phyloP scores from a whole-genome alignment of 2,329 filamentous ascomycete genomes.

The Sclerotinia nivalis region DNA sequence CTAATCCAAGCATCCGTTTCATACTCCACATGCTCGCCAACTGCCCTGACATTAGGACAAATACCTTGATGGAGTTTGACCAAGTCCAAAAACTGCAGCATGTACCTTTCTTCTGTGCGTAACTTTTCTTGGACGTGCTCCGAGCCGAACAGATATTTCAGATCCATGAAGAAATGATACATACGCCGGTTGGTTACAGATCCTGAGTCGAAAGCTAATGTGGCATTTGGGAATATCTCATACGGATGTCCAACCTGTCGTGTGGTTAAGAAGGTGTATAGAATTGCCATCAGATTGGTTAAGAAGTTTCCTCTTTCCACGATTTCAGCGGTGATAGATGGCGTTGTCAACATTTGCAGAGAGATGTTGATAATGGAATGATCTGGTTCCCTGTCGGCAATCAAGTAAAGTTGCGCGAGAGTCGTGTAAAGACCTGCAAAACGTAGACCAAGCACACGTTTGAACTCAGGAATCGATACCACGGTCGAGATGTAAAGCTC shows the following conservation, averaged over 20 bases:
- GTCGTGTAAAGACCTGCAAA: constrained; percentile 94
- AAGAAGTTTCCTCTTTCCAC: constrained; percentile 95
- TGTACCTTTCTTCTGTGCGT: constrained; percentile 79
- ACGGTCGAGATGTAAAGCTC: constrained; percentile 96
- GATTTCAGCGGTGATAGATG: constrained; percentile 93
- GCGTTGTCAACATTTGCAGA: constrained; percentile 92
- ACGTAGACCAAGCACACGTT: constrained; percentile 86
- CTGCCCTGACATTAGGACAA: constrained; percentile 86
- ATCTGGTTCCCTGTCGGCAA: constrained; percentile 93
- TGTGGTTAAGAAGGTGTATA: constrained; percentile 96
- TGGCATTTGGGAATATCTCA: constrained; percentile 82
- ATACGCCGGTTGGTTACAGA: constrained; percentile 93
- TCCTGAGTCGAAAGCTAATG: constrained; percentile 88
- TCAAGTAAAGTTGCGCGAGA: constrained; percentile 89
- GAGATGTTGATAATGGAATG: constrained; percentile 99
- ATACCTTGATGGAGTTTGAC: constrained; percentile 97
- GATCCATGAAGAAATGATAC: constrained; percentile 96
- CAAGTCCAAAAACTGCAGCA: constrained; percentile 91
- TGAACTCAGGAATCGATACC: constrained; percentile 93
- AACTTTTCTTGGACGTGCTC: constrained; percentile 85
- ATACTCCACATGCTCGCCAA: constrained; percentile 96
- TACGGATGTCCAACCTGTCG: constrained; percentile 93
- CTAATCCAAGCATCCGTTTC: constrained; percentile 98
- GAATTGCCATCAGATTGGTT: constrained; percentile 89
- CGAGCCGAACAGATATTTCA: constrained; percentile 87